Evolutionary conservation across 2,329 filamentous ascomycete genomes (phyloP).

Genomic region (Lachnellula suecica): DNA sequence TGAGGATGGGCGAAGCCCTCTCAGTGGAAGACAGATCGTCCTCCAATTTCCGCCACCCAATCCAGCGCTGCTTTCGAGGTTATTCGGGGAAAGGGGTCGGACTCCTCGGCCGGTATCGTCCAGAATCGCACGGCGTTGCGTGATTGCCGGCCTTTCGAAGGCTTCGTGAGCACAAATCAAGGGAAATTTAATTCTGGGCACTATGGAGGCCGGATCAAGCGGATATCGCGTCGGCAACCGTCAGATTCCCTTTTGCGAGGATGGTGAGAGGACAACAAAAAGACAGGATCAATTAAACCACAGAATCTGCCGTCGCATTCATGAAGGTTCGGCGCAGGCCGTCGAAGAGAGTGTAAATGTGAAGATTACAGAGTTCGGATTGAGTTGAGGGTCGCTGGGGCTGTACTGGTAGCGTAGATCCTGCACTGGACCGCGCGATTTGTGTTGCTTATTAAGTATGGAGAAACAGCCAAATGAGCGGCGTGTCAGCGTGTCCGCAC

Average conservation of each 20-base stretch:
- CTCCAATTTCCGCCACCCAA: slow-evolving; percentile 8
- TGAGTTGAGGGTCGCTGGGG: not conserved
- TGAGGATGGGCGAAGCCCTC: slow-evolving; percentile 23
- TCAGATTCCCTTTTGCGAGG: not conserved
- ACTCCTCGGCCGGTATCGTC: not conserved
- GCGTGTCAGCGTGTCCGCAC: not conserved
- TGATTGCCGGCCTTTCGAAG: not conserved
- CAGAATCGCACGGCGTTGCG: not conserved
- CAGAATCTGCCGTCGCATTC: not conserved
- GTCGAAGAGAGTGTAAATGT: not conserved
- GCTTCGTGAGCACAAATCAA: not conserved
- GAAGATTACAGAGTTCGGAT: not conserved
- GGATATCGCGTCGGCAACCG: slow-evolving; percentile 12
- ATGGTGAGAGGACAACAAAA: not conserved
- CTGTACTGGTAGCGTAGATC: not conserved
- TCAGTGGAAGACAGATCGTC: slow-evolving; percentile 14
- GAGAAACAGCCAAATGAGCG: not conserved
- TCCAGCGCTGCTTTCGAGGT: not conserved
- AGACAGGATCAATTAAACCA: not conserved
- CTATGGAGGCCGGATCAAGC: slow-evolving; percentile 15
- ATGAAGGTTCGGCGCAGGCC: not conserved
- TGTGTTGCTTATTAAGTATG: not conserved
- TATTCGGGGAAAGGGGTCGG: not conserved
- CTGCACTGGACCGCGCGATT: not conserved
- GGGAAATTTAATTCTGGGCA: slow-evolving; percentile 7